Conservation (phyloP, 2,329 filamentous ascomycete species). For the Pleoardoris graminearum region DNA sequence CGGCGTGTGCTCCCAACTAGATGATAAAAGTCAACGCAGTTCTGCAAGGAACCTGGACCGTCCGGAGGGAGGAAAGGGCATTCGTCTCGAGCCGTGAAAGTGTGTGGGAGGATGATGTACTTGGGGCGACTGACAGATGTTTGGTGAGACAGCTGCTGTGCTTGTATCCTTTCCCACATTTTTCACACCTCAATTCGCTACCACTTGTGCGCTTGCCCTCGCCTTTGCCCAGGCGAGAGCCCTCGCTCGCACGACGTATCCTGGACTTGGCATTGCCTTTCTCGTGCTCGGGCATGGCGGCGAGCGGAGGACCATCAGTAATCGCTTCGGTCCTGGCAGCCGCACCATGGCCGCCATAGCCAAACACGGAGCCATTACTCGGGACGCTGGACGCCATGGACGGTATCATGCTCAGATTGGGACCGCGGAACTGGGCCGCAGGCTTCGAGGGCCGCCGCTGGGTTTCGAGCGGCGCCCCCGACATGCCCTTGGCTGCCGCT, state of each 20-base stretch:
- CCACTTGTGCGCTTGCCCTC: slow-evolving; percentile 77
- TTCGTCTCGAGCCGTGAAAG: slow-evolving; percentile 47
- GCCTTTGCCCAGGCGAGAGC: slow-evolving; percentile 77
- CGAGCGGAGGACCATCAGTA: slow-evolving; percentile 68
- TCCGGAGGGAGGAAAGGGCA: slow-evolving; percentile 35
- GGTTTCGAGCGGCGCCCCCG: slow-evolving; percentile 63
- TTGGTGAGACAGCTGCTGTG: slow-evolving; percentile 99
- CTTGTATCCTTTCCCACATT: slow-evolving; percentile 99
- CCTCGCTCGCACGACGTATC: slow-evolving; percentile 76
- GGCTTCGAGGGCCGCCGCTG: slow-evolving; percentile 70
- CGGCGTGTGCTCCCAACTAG: slow-evolving; percentile 98
- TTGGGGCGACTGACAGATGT: slow-evolving; percentile 91
- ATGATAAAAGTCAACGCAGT: slow-evolving; percentile 40
- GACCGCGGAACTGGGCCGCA: slow-evolving; percentile 48
- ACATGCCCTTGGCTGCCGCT: slow-evolving; percentile 66
- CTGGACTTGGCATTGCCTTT: slow-evolving; percentile 56
- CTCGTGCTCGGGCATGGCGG: slow-evolving; percentile 49
- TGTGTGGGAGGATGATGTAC: slow-evolving; percentile 47
- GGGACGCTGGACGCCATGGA: slow-evolving; percentile 72
- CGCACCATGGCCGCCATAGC: slow-evolving; percentile 42
- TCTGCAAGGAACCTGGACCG: slow-evolving; percentile 14
- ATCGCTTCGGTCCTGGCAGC: slow-evolving; percentile 60
- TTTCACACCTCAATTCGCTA: slow-evolving; percentile 90
- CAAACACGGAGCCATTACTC: slow-evolving; percentile 50
- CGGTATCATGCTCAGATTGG: slow-evolving; percentile 61